phyloP scores from a whole-genome alignment of 805 yeast species.

The Komagataella ulmi region DNA sequence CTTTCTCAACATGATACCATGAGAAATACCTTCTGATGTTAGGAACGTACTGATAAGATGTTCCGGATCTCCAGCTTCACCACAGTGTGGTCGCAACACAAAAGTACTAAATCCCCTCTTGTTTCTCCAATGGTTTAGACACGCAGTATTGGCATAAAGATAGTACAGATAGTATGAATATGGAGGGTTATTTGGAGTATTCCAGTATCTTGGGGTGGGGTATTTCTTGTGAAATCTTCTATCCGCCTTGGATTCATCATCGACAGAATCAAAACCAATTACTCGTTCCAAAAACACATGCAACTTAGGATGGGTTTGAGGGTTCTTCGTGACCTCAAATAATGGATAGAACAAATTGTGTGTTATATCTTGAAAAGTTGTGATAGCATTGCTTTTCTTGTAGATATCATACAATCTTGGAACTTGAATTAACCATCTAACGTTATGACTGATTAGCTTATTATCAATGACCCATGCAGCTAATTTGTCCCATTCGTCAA shows the following conservation, averaged over 20 bases:
- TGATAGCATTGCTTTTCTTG: conserved; percentile 59
- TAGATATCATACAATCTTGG: conserved; percentile 90
- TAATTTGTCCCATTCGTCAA: conserved; percentile 88
- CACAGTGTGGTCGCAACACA: conserved; percentile 95
- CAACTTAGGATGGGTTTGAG: conserved; percentile 80
- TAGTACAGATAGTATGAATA: conserved; percentile 91
- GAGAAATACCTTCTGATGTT: conserved; percentile 86
- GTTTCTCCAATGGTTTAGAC: conserved; percentile 75
- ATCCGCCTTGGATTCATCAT: conserved; percentile 91
- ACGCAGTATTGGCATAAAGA: conserved; percentile 72
- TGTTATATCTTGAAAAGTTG: conserved; percentile 63
- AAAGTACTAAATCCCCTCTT: conserved; percentile 72
- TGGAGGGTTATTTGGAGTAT: conserved; percentile 76
- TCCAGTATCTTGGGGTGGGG: conserved; percentile 85
- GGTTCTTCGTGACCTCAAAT: conserved; percentile 81
- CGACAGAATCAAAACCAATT: conserved; percentile 96
- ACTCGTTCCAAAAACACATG: conserved; percentile 84
- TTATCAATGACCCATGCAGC: conserved; percentile 95
- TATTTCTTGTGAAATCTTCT: conserved; percentile 68
- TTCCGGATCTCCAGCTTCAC: conserved; percentile 99
- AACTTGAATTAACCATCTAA: conserved; percentile 92
- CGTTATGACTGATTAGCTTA: conserved; percentile 82
- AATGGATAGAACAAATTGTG: conserved; percentile 76
- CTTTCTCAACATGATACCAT: conserved; percentile 87
- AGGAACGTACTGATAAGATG: conserved; percentile 85